These are phyloP conservation scores for Beauveria sp. DNA, from an alignment of 2,329 filamentous ascomycete genomes.

Conservation along the genomic window DNA sequence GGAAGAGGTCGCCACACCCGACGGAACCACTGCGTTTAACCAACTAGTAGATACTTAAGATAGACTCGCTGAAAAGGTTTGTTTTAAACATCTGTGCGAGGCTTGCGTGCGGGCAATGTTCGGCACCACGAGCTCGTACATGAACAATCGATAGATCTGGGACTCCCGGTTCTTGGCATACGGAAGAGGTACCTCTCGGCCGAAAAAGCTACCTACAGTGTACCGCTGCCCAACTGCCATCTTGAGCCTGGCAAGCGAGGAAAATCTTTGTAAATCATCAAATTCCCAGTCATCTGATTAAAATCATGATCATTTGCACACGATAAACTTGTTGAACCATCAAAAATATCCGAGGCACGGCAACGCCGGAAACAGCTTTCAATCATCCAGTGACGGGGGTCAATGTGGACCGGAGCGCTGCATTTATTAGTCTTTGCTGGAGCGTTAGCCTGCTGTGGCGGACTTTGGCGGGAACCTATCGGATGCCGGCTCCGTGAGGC, in stretches of 20 bases:
- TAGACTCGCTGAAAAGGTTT: background rate
- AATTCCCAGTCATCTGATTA: background rate
- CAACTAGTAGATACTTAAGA: too few species aligned
- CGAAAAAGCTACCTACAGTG: too few species aligned
- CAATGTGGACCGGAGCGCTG: background rate
- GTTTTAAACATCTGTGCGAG: background rate
- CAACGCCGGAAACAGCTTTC: conserved; percentile 4
- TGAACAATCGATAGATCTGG: too few species aligned
- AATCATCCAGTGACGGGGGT: background rate
- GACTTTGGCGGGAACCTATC: background rate
- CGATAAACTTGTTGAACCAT: background rate
- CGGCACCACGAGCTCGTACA: too few species aligned
- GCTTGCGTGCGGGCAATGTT: too few species aligned
- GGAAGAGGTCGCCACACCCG: background rate
- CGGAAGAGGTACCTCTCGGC: too few species aligned
- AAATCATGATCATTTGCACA: background rate
- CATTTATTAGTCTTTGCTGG: background rate
- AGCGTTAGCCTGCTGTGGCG: background rate
- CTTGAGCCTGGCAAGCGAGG: too few species aligned
- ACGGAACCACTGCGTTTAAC: background rate
- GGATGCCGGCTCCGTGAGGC: background rate
- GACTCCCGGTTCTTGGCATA: too few species aligned
- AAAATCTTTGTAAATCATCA: too few species aligned
- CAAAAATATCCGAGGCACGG: background rate
- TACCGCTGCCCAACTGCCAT: too few species aligned